These are phyloP conservation scores for Botrytis fabae DNA, from an alignment of 2,329 filamentous ascomycete species.

Conservation along the genomic window DNA sequence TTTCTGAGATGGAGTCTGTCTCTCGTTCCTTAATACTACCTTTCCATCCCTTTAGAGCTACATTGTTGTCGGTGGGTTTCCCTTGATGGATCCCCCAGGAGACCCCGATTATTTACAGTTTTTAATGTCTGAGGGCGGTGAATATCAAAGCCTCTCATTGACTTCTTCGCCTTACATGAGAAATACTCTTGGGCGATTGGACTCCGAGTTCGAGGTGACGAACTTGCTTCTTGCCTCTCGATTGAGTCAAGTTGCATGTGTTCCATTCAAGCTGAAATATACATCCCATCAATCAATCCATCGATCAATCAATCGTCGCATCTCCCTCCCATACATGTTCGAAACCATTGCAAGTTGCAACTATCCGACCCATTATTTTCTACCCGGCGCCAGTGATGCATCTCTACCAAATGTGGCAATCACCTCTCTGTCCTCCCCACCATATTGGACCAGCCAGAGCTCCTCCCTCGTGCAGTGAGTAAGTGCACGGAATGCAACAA, in stretches of 20 bases:
- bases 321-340: background rate
- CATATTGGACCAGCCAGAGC: background rate
- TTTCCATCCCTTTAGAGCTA: background rate
- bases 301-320: background rate
- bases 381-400: slow-evolving; percentile 7
- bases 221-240: background rate
- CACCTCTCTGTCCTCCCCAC: slow-evolving; percentile 15
- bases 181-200: background rate
- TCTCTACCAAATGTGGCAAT: slow-evolving; percentile 15
- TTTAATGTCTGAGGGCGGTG: slow-evolving; percentile 19
- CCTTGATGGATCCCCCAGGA: background rate
- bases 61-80: slow-evolving; percentile 12
- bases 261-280: slow-evolving; percentile 11
- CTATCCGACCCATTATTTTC: background rate
- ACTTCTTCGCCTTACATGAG: background rate
- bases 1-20: slow-evolving; percentile 2
- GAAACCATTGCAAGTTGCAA: background rate
- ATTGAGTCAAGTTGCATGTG: background rate
- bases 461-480: slow-evolving; percentile 8
- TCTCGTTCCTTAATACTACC: slow-evolving; percentile 7
- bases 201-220: background rate
- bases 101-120: slow-evolving; percentile 16
- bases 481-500: background rate
- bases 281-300: background rate
- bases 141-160: background rate